These are phyloP conservation scores for Nakazawaea ambrosiae DNA, from an alignment of 805 yeast genomes.

Conservation along the genomic window DNA sequence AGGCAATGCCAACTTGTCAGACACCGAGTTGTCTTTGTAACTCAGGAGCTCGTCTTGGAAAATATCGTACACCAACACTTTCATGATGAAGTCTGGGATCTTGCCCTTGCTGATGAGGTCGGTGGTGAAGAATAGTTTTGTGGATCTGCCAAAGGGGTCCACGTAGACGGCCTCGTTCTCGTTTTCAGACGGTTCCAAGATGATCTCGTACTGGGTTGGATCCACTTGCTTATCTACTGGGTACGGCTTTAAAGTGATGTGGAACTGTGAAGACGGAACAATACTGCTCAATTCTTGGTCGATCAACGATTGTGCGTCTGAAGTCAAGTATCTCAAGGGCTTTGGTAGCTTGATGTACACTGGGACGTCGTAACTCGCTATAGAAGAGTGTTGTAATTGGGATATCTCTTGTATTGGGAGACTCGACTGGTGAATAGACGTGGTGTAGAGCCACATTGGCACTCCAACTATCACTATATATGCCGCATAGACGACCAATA, in stretches of 20 bases:
- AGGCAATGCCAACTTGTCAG: slow-evolving; percentile 33
- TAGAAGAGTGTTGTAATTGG: slow-evolving; percentile 22
- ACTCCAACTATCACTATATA: slow-evolving; percentile 35
- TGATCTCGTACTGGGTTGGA: slow-evolving; percentile 30
- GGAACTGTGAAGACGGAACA: slow-evolving; percentile 2
- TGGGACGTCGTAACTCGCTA: slow-evolving; percentile 30
- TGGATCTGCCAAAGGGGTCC: slow-evolving; percentile 30
- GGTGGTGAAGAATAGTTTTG: slow-evolving; percentile 25
- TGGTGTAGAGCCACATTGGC: slow-evolving; percentile 56
- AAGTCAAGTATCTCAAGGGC: slow-evolving; percentile 23
- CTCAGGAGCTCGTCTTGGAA: slow-evolving; percentile 33
- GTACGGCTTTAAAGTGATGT: slow-evolving; percentile 15
- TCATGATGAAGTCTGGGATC: slow-evolving; percentile 29
- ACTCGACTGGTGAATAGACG: slow-evolving; percentile 55
- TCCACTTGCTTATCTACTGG: slow-evolving; percentile 20
- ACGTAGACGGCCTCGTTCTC: slow-evolving; percentile 20
- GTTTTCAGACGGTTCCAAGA: slow-evolving; percentile 21
- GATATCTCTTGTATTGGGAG: slow-evolving; percentile 43
- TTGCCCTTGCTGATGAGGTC: slow-evolving; percentile 18
- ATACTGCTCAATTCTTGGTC: slow-evolving; percentile 22
- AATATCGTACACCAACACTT: slow-evolving; percentile 29
- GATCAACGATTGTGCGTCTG: slow-evolving; percentile 28
- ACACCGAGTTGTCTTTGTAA: slow-evolving; percentile 2
- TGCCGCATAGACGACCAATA: slow-evolving; percentile 20
- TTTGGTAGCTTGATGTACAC: slow-evolving; percentile 31